Evolutionary conservation across 2,329 filamentous ascomycete genomes (phyloP).

Genomic region (Onygenales sp.): DNA sequence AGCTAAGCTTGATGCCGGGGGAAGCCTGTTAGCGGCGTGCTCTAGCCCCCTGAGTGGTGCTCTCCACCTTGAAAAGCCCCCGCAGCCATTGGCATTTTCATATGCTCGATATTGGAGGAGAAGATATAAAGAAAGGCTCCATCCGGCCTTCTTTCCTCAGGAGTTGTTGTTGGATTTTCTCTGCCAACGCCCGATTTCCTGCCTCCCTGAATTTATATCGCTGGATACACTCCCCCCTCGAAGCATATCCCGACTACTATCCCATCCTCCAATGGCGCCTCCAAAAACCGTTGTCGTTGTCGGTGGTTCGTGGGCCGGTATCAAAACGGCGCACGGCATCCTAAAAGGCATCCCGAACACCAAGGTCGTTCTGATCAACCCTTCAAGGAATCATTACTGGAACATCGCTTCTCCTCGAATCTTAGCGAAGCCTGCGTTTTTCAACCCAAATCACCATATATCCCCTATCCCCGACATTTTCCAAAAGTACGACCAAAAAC

Average conservation of each 20-base stretch:
- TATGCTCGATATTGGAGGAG: background rate
- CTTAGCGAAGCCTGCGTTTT: conserved; percentile 38
- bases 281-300: conserved; percentile 1
- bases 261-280: background rate
- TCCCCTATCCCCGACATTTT: conserved; percentile 42
- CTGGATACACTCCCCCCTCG: background rate
- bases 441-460: conserved; percentile 41
- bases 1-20: background rate
- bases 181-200: background rate
- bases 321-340: conserved; percentile 1
- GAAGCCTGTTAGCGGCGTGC: background rate
- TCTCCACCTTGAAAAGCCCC: background rate
- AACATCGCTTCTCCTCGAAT: conserved; percentile 45
- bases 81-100: background rate
- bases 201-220: background rate
- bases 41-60: no score
- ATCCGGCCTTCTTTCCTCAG: background rate
- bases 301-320: conserved; percentile 3
- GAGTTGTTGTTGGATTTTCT: background rate
- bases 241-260: no score
- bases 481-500: conserved; percentile 37
- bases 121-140: background rate
- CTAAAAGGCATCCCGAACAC: conserved; percentile 8
- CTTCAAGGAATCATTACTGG: conserved; percentile 45
- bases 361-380: conserved; percentile 47